Base-by-base conservation (phyloP, 2,329 filamentous ascomycete genomes). In the Emmonsiellopsis sp. region DNA sequence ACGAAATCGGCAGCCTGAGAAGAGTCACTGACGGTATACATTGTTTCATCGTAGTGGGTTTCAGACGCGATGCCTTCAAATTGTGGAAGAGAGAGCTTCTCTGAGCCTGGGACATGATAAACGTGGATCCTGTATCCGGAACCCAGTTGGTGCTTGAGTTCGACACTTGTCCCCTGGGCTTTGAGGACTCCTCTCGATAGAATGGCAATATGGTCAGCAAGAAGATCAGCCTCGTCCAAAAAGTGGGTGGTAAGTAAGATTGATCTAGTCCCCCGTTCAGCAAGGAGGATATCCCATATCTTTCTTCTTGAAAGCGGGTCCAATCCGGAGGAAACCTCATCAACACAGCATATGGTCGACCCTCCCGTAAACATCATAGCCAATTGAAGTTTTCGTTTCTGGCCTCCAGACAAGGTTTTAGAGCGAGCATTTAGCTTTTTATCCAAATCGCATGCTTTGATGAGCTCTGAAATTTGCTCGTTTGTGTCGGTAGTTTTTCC, bases 301-400 rank as follows among this genome's bases (percentile, higher is more conserved):
- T 95, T 95, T 32, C 90, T 77, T 52, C 92, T 79, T 17, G 87
- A 91, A 1, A 96, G 74, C 0, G 92, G 90, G 64, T 96, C 91
- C 17, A 96, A 77, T 11, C 91, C 92, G 55, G 86, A 90, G 40
- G 86, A 91, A 11, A 95, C 89, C 68, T 96, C 92, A 60, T 96
- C 91, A 5, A 96, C 83, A 62, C 89, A 93, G 70, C 91, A 95
- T 0, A 96, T 85, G 27, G 83, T 83, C 57, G 87, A 92, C 9
- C 89, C 90, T 56, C 92, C 91, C 3, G 88, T 94, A 61, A 96
- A 83, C 89, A 95, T 95, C 83, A 95, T 92, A 5, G 89, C 90
- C 2, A 96, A 77, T 68, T 96, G 91, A 7, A 95, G 77, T 68
- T 96, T 96, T 51, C 91, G 78, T 72, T 95, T 95, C 68, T 96